A percentile compares a stretch with the other conserved stretches of the same genome.
Evolutionary conservation across 2,329 filamentous ascomycete species (phyloP).

Genomic region (Sclerotinia nivalis): DNA sequence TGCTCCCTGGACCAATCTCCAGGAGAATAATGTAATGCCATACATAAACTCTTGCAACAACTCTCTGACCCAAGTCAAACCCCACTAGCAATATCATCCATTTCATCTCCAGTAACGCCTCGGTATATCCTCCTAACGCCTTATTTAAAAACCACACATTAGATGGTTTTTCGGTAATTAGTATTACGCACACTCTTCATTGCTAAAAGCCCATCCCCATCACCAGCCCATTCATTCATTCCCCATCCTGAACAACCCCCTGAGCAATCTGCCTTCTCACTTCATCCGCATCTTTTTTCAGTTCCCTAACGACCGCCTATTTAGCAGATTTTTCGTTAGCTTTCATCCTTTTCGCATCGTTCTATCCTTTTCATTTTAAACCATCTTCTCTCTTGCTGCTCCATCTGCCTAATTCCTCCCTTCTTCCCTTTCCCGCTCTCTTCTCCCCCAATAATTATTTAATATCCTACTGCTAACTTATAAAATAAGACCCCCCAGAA

Average conservation of each 20-base stretch:
- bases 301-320: constrained; percentile 40
- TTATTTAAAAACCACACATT: background rate
- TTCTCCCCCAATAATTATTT: background rate
- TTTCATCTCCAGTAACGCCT: background rate
- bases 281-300: constrained; percentile 40
- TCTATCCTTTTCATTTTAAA: accelerated
- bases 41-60: background rate
- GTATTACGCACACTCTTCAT: background rate
- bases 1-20: too few species aligned
- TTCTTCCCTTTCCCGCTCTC: constrained; percentile 16
- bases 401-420: background rate
- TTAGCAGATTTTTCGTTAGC: background rate
- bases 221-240: background rate
- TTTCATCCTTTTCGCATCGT: background rate
- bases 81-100: background rate
- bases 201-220: background rate
- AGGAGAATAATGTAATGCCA: background rate
- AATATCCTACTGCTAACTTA: background rate
- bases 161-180: background rate
- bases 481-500: background rate
- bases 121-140: background rate
- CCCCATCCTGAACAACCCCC: background rate
- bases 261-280: constrained; percentile 27
- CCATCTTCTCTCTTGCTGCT: background rate
- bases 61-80: background rate